Base-by-base conservation (phyloP, 2,329 filamentous ascomycete genomes). In the Tothia fuscella region DNA sequence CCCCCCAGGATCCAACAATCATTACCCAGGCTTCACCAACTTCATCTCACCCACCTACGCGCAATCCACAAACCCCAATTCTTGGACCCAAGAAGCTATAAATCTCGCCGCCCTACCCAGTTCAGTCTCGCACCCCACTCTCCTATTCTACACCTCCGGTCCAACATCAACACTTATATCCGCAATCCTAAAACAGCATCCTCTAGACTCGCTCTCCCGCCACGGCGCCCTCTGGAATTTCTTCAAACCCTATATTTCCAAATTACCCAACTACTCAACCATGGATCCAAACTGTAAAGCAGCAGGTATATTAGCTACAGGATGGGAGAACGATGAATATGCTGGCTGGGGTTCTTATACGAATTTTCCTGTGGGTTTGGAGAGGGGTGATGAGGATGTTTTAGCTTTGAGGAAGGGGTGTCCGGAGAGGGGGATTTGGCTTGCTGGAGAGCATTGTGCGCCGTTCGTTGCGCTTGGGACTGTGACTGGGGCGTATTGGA, bases 391-490 rank as follows among this genome's bases (percentile, higher is more conserved):
- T 50, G 64, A 68, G 44, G 82, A 93, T 55, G 76, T 94, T 36
- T 72, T 80, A 56, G 56, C 60, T 2, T 64, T 80, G 62, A 58
- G 75, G 19, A 72, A 59, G 2, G 72, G 72, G 0, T 53, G 70
- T 48, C 78, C 78, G 1, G 76, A 75, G 10, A 65, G 76, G 17
- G 78, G 82, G 0, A 55, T 94, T 6, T 94, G 87, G 87, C 68
- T 94, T 49, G 87, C 87, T 0, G 87, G 87, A 0, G 87, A 94
- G 62, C 87, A 94, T 62, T 93, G 86, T 17, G 80, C 85, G 42
- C 87, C 88, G 4, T 93, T 94, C 64, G 78, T 93, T 21, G 87
- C 83, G 9, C 60, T 95, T 47, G 89, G 88, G 0, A 95, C 88
- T 4, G 82, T 80, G 10, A 93, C 86, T 1, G 89, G 89, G 1